Percentiles rank a stretch among this genome's conserved stretches.
Conservation (phyloP, 1,284 basidiomycete species). For the Jaminaea rosea region DNA sequence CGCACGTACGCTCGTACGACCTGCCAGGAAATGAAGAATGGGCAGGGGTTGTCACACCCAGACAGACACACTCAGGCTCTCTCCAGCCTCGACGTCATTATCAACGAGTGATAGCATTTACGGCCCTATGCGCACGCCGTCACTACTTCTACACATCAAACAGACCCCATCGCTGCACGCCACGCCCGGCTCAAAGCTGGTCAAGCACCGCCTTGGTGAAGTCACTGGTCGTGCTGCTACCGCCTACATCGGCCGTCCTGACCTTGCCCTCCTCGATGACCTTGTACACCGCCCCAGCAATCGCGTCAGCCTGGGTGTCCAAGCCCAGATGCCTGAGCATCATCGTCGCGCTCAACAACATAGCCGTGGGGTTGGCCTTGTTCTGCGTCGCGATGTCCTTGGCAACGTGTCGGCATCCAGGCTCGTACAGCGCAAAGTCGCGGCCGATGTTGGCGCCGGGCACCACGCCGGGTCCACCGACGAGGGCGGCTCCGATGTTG, state of each 20-base stretch:
- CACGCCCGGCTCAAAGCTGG: background rate
- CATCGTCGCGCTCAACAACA: conserved; percentile 97
- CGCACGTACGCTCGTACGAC: too few relatives aligned
- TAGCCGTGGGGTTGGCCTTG: conserved; percentile 94
- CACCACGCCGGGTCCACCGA: conserved; percentile 94
- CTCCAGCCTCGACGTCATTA: too few relatives aligned
- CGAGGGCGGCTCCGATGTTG: conserved; percentile 95
- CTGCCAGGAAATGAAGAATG: too few relatives aligned
- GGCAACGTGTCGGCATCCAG: conserved; percentile 96
- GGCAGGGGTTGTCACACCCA: too few relatives aligned
- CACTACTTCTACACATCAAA: too few relatives aligned
- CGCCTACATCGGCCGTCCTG: conserved; percentile 59
- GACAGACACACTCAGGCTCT: too few relatives aligned
- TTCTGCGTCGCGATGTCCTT: conserved; percentile 96
- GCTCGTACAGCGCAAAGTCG: conserved; percentile 97
- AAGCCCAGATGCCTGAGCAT: conserved; percentile 97
- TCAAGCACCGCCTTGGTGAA: conserved; percentile 40
- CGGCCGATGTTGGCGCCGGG: conserved; percentile 97
- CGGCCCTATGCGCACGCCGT: too few relatives aligned
- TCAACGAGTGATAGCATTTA: too few relatives aligned
- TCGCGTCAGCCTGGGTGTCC: conserved; percentile 86
- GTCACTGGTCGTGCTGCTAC: conserved; percentile 52
- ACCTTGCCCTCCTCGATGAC: conserved; percentile 83
- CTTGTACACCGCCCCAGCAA: conserved; percentile 68
- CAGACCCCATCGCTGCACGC: too few relatives aligned